Base-by-base conservation (phyloP, 768 basidiomycete genomes). In the Rhodotorula kratochvilovae region DNA sequence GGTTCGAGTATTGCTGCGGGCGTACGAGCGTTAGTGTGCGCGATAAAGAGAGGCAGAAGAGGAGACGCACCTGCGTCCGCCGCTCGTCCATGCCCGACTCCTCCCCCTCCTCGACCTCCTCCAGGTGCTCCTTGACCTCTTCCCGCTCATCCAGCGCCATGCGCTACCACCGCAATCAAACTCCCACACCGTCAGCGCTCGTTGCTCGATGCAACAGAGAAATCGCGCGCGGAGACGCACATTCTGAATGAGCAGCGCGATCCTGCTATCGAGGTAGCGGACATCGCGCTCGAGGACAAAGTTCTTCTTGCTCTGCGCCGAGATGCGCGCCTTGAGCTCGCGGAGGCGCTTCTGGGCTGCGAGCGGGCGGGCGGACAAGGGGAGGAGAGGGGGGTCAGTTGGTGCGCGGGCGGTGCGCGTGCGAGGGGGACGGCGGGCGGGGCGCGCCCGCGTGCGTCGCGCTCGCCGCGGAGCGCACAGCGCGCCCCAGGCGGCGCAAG, bases 291-390 rank as follows among this genome's bases (percentile, higher is more conserved):
- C 96, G 19, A 99, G 86, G 51, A 99, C 96, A 77, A 99, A 99
- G 83, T 99, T 99, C 87, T 97, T 98, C 86, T 99, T 99, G 65
- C 92, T 94, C 82, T 98, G 96, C 1, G 92, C 90, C 23, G 96
- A 98, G 70, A 99, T 99, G 79, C 93, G 90, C 36, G 89, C 87
- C 83, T 99, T 99, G 73, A 99, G 85, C 77, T 99, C 96, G 42
- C 96, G 86, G 42, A 99, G 84, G 58, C 95, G 92, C 81, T 95
- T 97, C 84, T 99, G 96, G 60, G 96, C 96, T 92, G 79, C 35
- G 25, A 2, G 27, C 48, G 48, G 8, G 48, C 0, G 8, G 21
- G 0, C 23, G 39, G 51, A 16, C 35, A 42, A 5, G 31, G 3
- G 19, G 35, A 39, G 5, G 59, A 15, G 1, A 36, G 45, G 21